Conservation (phyloP, 306 rosid species). For the Castanea crenata region DNA sequence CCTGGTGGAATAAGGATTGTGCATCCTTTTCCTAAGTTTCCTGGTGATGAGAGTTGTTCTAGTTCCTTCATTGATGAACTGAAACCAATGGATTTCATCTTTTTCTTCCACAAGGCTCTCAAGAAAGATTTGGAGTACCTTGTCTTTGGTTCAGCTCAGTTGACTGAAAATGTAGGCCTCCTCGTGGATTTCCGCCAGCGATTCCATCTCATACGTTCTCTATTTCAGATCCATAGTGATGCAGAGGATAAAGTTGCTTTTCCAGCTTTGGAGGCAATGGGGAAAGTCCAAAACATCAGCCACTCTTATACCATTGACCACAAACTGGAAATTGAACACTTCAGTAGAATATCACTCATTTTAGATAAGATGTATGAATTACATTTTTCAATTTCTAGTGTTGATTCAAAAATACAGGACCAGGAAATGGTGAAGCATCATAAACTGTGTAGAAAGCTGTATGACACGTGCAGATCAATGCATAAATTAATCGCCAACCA, state of each 20-base stretch:
- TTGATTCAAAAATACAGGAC: constrained; percentile 33
- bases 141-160: constrained; percentile 68
- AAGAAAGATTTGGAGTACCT: constrained; percentile 88
- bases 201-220: constrained; percentile 60
- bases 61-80: constrained; percentile 49
- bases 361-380: constrained; percentile 62
- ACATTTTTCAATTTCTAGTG: constrained; percentile 43
- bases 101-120: constrained; percentile 90
- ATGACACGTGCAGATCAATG: constrained; percentile 71
- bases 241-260: constrained; percentile 95
- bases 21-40: constrained; percentile 41
- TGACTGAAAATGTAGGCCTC: constrained; percentile 53
- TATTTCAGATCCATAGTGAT: constrained; percentile 78
- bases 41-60: constrained; percentile 26
- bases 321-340: constrained; percentile 61
- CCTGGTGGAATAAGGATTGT: constrained; percentile 50
- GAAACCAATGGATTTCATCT: constrained; percentile 75
- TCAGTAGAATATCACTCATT: constrained; percentile 51
- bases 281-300: constrained; percentile 74
- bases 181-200: constrained; percentile 57
- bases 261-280: constrained; percentile 90
- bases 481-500: constrained; percentile 57
- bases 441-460: constrained; percentile 58
- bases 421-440: constrained; percentile 39
- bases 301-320: constrained; percentile 85